phyloP scores from a whole-genome alignment of 108 stramenopile species.

The Pseudonitzschia pungens region DNA sequence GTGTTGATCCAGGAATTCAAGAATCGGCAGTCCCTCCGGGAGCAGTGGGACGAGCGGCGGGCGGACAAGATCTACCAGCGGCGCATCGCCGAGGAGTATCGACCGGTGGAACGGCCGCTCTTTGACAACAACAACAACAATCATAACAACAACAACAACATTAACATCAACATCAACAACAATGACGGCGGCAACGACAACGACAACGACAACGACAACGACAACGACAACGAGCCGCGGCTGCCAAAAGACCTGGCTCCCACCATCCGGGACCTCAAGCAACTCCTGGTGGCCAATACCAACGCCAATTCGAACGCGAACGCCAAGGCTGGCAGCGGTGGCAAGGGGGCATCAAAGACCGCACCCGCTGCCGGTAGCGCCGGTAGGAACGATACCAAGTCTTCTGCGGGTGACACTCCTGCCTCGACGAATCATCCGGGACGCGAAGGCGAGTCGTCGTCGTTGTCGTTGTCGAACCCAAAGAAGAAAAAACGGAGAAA shows the following conservation, averaged over 20 bases:
- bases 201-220: neutral
- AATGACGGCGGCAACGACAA: neutral
- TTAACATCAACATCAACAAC: too few species aligned
- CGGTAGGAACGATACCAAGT: neutral
- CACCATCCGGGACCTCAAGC: slow-evolving; percentile 2
- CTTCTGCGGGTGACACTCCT: neutral
- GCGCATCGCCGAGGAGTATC: slow-evolving; percentile 19
- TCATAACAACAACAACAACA: neutral
- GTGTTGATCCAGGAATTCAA: slow-evolving; percentile 28
- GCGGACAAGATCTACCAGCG: slow-evolving; percentile 34
- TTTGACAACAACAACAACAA: slow-evolving; percentile 14
- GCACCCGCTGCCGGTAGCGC: neutral
- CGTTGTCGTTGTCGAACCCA: too few species aligned
- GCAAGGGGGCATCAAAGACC: too few species aligned
- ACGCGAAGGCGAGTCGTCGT: neutral
- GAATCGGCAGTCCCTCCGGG: slow-evolving; percentile 18
- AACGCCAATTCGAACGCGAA: too few species aligned
- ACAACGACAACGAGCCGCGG: neutral
- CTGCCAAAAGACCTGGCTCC: slow-evolving; percentile 26
- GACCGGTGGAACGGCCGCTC: slow-evolving; percentile 27
- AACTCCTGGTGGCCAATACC: slow-evolving; percentile 1
- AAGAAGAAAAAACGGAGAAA: slow-evolving; percentile 15
- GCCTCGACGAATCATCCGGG: neutral
- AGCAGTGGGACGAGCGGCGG: slow-evolving; percentile 36
- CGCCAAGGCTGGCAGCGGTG: too few species aligned